A percentile compares a stretch with the other conserved stretches of the same genome.
Conservation (phyloP, 345 rosid genomes). For the Euphorbia peplus region DNA sequence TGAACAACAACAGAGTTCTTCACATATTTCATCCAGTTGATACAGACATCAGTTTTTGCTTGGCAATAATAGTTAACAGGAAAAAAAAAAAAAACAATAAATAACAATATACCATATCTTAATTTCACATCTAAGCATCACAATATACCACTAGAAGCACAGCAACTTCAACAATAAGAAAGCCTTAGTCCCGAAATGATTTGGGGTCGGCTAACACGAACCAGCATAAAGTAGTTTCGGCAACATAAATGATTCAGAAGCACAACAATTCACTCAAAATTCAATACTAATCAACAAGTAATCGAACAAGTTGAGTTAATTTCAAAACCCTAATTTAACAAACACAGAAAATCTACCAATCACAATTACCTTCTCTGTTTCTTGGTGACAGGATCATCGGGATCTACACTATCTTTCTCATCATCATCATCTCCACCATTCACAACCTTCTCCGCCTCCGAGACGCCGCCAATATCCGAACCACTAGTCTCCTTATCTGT, state of each 20-base stretch:
- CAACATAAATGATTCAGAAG: neutral
- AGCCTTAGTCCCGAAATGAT: too few species aligned
- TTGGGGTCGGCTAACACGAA: too few species aligned
- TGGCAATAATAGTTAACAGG: too few species aligned
- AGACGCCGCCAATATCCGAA: conserved; percentile 16
- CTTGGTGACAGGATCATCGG: conserved; percentile 36
- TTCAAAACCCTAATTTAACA: neutral
- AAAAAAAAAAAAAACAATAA: neutral
- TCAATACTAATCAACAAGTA: too few species aligned
- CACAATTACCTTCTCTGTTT: conserved; percentile 50
- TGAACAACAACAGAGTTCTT: neutral
- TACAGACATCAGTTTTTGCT: too few species aligned
- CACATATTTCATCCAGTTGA: neutral
- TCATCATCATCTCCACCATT: conserved; percentile 19
- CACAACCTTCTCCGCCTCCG: neutral
- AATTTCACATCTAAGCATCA: neutral
- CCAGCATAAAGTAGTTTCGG: too few species aligned
- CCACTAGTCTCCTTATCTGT: conserved; percentile 16
- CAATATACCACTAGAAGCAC: neutral
- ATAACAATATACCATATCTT: neutral
- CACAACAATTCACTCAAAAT: neutral
- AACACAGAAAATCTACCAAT: neutral
- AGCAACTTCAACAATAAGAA: too few species aligned
- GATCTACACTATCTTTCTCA: conserved; percentile 11
- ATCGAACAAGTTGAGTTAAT: too few species aligned